Evolutionary conservation across 1,284 basidiomycete species (phyloP).

Genomic region (Pseudomicrostroma phylloplanum): DNA sequence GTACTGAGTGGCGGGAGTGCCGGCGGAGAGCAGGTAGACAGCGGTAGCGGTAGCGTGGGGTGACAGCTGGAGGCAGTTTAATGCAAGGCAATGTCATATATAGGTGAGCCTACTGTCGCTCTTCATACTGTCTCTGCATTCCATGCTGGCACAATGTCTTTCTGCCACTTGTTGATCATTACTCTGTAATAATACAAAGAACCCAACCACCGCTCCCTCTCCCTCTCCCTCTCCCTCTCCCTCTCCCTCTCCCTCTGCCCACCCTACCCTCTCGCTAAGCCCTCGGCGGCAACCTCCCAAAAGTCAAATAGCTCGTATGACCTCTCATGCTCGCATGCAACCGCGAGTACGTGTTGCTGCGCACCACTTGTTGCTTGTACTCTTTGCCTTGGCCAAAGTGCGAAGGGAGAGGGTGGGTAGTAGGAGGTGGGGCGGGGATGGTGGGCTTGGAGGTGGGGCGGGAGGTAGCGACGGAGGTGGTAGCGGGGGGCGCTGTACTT

Average conservation of each 20-base stretch:
- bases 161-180: no score
- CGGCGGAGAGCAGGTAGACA: no score
- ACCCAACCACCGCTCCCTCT: no score
- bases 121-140: no score
- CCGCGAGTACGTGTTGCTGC: constrained; percentile 13
- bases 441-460: constrained; percentile 22
- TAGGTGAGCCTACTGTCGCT: no score
- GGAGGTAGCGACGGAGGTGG: not conserved
- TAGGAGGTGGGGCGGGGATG: constrained; percentile 23
- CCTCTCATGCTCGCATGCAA: constrained; percentile 40
- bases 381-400: constrained; percentile 6
- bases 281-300: constrained; percentile 43
- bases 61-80: no score
- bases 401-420: constrained; percentile 18
- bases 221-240: not conserved
- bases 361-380: not conserved
- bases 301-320: constrained; percentile 48
- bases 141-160: no score
- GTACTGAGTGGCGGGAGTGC: not conserved
- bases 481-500: constrained; percentile 5
- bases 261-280: not conserved
- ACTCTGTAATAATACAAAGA: no score
- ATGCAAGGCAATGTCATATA: no score
- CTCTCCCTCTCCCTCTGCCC: not conserved
- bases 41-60: no score